Base-by-base conservation (phyloP, 1,284 basidiomycete genomes). In the Paramarasmius palmivorus region DNA sequence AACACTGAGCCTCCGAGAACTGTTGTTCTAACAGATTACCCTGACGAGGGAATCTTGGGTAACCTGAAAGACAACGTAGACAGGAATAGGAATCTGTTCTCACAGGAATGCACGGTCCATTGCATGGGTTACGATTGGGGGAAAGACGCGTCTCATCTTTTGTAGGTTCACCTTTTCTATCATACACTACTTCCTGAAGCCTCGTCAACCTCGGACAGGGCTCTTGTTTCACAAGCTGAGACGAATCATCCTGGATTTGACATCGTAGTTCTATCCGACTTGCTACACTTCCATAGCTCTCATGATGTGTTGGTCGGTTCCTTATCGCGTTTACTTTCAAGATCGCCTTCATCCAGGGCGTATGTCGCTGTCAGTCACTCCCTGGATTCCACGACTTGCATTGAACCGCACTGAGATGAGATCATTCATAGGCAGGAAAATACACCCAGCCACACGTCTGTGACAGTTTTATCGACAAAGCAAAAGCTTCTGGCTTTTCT, bases 111-210 rank as follows among this genome's bases (percentile, higher is more conserved):
- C 60, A 60, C 58, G 2, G 74, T 88, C 2, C 61, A 70, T 25
- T 77, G 70, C 41, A 49, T 63, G 34, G 83, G 82, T 20, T 83
- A 86, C 63, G 82, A 83, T 60, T 90, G 88, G 87, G 86, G 87
- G 23, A 65, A 65, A 35, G 77, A 83, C 64, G 57, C 68, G 44
- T 36, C 59, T 55, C 59, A 68, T 12, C 64, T 87, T 8, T 61
- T 83, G 88, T 87, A 66, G 59, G 79, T 69, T 23, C 20, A 54
- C 29, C 22, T 20, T 17, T 8, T 47, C 34, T 17, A 19, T 17
- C 4, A 42, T 46, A 44, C 46, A 15, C n/a, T n/a, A n/a, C n/a
- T n/a, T n/a, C n/a, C n/a, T n/a, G n/a, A n/a, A n/a, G n/a, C n/a
- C n/a, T n/a, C n/a, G n/a, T n/a, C n/a, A n/a, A n/a, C n/a, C n/a